Evolutionary conservation across 345 rosid genomes (phyloP), one percentile per base, ranked within the genome.

Genomic region (Rhodamnia rubescens): DNA sequence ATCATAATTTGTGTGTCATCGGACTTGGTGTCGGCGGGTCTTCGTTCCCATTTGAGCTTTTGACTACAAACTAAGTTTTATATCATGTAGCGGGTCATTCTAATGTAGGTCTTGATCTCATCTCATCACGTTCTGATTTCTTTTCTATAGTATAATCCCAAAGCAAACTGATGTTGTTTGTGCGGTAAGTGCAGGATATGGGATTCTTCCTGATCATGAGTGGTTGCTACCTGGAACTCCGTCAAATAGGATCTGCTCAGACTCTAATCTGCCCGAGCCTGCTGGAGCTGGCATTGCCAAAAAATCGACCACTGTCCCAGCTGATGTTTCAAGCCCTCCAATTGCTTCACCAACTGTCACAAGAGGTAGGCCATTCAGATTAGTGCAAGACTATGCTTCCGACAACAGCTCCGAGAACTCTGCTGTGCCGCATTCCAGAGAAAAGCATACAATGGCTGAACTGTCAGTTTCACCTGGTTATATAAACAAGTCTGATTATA

Each of bases 341-440:
- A 83, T 58, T 83, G 74, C 84, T 32, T 26, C 81, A 64, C 86
- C 86, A 59, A 83, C 54, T 74, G 78, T 85, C n/a, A 87, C 86
- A 88, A 80, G 84, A 20, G 85, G 86, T 57, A 88, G 93, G 86
- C 93, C 93, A 49, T 89, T 92, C 89, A 90, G 89, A 88, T 90
- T 88, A 87, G 78, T 91, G n/a, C 91, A 90, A 85, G 90, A 87
- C 58, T 90, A 91, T 91, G 90, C 89, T 88, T 92, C 95, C 61
- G 90, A 90, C 87, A 93, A 91, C 74, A 87, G 89, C 88, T 88
- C 89, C 20, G 93, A 89, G 78, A 89, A 86, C 83, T 83, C 86
- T 69, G 86, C 64, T 24, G 85, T 88, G 59, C 74, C 85, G 29
- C n/a, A 22, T 59, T 61, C 83, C 58, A 78, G 49, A 87, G 55